Conservation (phyloP, 495 filamentous ascomycete genomes). For the Podospora anserina region DNA sequence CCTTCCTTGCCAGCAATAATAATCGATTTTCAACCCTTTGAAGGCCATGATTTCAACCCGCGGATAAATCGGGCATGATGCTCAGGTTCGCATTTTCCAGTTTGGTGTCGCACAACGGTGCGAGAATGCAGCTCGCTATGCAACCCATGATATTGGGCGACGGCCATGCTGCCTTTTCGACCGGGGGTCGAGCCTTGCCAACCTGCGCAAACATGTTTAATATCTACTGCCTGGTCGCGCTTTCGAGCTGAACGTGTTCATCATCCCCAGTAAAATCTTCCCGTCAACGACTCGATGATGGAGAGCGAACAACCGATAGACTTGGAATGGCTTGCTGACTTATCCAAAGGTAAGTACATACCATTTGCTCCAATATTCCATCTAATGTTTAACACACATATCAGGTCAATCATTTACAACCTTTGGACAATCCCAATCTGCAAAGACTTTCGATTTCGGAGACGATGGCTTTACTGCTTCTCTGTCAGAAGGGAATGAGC, state of each 20-base stretch:
- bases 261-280: neutral
- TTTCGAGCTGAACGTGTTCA: neutral
- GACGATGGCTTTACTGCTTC: constrained; percentile 20
- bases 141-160: neutral
- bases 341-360: neutral
- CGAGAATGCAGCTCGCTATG: neutral
- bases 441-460: constrained; percentile 20
- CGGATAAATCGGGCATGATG: neutral
- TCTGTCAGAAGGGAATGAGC: constrained; percentile 18
- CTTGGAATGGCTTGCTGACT: neutral
- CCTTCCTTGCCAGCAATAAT: no score
- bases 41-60: no score
- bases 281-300: neutral
- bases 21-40: no score
- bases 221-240: neutral
- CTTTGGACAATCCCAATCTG: constrained; percentile 11
- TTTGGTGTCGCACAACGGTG: neutral
- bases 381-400: neutral
- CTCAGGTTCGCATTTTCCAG: neutral
- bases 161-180: neutral
- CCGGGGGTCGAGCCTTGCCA: constrained; percentile 1
- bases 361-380: no score
- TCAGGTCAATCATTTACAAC: constrained; percentile 21
- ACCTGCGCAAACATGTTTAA: neutral
- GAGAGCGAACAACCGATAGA: neutral